Base-by-base conservation (phyloP, 768 basidiomycete genomes). In the Mycena crocata region DNA sequence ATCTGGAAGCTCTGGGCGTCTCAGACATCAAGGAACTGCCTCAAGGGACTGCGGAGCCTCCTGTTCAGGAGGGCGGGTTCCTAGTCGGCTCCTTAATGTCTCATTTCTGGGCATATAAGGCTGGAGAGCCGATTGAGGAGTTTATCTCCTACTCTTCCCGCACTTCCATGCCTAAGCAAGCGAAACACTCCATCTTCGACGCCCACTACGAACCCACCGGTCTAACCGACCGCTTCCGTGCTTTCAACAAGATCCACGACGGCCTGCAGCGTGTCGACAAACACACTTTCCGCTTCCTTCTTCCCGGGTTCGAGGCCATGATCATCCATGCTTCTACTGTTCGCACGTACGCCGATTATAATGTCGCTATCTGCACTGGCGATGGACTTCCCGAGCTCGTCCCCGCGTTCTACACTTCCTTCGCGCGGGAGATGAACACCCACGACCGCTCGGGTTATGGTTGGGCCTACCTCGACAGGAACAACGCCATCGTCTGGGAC, bases 1-100 rank as follows among this genome's bases (percentile, higher is more conserved):
- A 82, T 67, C 67, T 80, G 0, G 75, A 80, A 14, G 55, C 74
- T 2, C 40, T 76, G 34, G 80, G 77, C 0, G 66, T 76, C 17
- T 14, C 52, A 35, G 30, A 45, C 7, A 49, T 69, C 30, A 7
- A 40, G 15, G 15, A 17, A 5, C 39, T 40, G 4, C 39, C 39
- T 21, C n/a, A 40, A 5, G 39, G 39, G n/a, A n/a, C n/a, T n/a
- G n/a, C n/a, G n/a, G n/a, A n/a, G n/a, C 45, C 45, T 4, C 45
- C 45, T 21, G 24, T 24, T 7, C 17, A 46, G 3, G 15, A 15
- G 9, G 45, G 24, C 19, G 45, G 24, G 45, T 23, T 46, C 45
- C 24, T 21, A 3, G 45, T 24, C n/a, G 45, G 45, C 13, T 46
- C 45, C 13, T 12, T 23, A 24, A 46, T 46, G 45, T 46, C 45